phyloP scores from a whole-genome alignment of 2,329 filamentous ascomycete species.

The Talaromyces sp. region DNA sequence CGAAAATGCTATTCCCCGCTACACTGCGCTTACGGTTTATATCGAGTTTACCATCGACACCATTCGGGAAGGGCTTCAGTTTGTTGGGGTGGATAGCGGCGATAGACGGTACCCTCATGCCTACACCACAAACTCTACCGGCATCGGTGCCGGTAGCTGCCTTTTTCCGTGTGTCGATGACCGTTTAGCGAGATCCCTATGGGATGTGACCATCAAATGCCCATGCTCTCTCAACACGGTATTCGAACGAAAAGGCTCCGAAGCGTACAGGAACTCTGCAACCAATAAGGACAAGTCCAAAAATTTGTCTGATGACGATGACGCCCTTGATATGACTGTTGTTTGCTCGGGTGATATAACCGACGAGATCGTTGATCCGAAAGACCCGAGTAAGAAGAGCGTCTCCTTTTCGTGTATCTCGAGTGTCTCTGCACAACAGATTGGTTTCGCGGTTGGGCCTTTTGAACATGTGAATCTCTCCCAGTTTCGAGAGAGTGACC shows the following conservation, averaged over 20 bases:
- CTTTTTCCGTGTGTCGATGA: slow-evolving; percentile 94
- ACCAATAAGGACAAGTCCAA: slow-evolving; percentile 15
- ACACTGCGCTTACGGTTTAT: slow-evolving; percentile 55
- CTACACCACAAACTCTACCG: slow-evolving; percentile 76
- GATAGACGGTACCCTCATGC: slow-evolving; percentile 84
- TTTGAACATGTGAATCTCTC: slow-evolving; percentile 91
- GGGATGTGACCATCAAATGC: slow-evolving; percentile 82
- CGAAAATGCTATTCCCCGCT: slow-evolving; percentile 41
- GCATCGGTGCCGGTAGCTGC: slow-evolving; percentile 72
- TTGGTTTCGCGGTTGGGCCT: slow-evolving; percentile 89
- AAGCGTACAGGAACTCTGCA: slow-evolving; percentile 16
- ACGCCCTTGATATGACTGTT: slow-evolving; percentile 79
- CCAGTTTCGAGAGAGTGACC: slow-evolving; percentile 81
- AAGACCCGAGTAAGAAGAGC: slow-evolving; percentile 76
- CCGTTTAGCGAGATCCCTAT: slow-evolving; percentile 70
- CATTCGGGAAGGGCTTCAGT: slow-evolving; percentile 82
- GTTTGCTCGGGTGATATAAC: slow-evolving; percentile 85
- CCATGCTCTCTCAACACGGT: slow-evolving; percentile 81
- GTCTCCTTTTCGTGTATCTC: slow-evolving; percentile 75
- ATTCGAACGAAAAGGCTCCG: slow-evolving; percentile 34
- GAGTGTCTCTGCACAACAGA: slow-evolving; percentile 75
- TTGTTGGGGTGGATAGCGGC: slow-evolving; percentile 74
- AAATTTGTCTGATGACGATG: slow-evolving; percentile 66
- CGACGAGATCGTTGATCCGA: slow-evolving; percentile 72
- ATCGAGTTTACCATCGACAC: slow-evolving; percentile 73